These are phyloP conservation scores for Marchantia polymorpha DNA, from an alignment of 225 moss, liverwort and hornwort genomes.

Conservation along the genomic window DNA sequence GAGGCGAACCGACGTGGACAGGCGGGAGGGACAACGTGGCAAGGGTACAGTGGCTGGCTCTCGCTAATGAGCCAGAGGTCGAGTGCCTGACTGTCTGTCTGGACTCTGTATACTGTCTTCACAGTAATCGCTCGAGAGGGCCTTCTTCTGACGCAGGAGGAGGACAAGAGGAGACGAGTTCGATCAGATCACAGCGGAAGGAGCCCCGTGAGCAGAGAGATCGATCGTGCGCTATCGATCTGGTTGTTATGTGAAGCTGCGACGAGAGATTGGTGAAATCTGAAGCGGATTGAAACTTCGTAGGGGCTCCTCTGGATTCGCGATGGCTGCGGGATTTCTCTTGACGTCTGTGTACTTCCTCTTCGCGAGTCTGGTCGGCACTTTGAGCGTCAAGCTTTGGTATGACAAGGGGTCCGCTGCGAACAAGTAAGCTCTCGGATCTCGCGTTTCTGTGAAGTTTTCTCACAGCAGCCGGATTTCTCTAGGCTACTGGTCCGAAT, in stretches of 20 bases:
- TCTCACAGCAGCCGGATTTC: neutral
- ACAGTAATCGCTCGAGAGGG: neutral
- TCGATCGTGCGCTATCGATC: neutral
- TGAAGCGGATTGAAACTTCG: conserved; percentile 1
- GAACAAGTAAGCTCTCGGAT: conserved; percentile 53
- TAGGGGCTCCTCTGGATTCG: conserved; percentile 1
- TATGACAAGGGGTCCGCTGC: conserved; percentile 68
- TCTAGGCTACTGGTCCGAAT: neutral
- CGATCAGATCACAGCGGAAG: conserved; percentile 14
- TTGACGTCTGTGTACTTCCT: conserved; percentile 58
- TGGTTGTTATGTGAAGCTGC: conserved; percentile 20
- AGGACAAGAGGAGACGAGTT: conserved; percentile 15
- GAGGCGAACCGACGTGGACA: neutral
- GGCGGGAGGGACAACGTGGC: conserved; percentile 2
- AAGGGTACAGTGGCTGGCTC: neutral
- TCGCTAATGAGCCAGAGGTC: neutral
- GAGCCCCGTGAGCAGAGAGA: conserved; percentile 2
- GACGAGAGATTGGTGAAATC: neutral
- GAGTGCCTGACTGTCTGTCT: neutral
- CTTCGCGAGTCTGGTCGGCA: conserved; percentile 55
- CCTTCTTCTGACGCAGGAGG: conserved; percentile 10
- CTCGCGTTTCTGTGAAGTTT: neutral
- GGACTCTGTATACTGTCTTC: conserved; percentile 6
- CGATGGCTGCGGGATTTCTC: conserved; percentile 54
- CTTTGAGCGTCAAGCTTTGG: conserved; percentile 47